phyloP scores from a whole-genome alignment of 805 yeast genomes.

The Saccharomycopsis capsularis region DNA sequence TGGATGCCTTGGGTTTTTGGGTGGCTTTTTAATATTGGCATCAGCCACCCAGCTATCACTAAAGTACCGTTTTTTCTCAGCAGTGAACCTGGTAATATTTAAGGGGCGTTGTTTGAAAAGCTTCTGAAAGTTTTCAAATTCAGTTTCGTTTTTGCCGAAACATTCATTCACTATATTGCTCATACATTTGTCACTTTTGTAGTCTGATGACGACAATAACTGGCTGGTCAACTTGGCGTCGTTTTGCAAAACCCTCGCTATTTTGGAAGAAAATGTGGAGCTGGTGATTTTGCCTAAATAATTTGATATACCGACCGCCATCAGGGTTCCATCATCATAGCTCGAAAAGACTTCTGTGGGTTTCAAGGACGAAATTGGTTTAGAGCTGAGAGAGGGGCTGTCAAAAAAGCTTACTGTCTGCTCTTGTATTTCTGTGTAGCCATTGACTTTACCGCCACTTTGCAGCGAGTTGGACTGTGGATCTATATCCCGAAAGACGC shows the following conservation, averaged over 20 bases:
- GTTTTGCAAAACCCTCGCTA: neutral
- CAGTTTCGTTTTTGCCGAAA: neutral
- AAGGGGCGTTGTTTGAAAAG: neutral
- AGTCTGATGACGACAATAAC: neutral
- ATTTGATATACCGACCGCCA: conserved; percentile 5
- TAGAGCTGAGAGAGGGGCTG: neutral
- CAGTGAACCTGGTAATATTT: neutral
- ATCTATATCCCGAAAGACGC: neutral
- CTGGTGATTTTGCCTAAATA: neutral
- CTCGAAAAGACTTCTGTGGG: neutral
- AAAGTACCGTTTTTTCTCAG: neutral
- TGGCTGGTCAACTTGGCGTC: neutral
- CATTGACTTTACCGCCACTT: neutral
- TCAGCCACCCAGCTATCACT: too few species aligned
- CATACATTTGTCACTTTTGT: neutral
- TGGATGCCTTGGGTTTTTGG: neutral
- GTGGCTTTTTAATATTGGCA: too few species aligned
- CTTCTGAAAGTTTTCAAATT: conserved; percentile 4
- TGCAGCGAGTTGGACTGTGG: too few species aligned
- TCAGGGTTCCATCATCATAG: neutral
- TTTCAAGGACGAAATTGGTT: neutral
- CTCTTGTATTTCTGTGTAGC: neutral
- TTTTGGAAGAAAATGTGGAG: neutral
- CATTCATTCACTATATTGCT: neutral
- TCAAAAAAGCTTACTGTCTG: neutral